Base-by-base conservation (phyloP, 2,329 filamentous ascomycete species). In the Fusarium floridanum region DNA sequence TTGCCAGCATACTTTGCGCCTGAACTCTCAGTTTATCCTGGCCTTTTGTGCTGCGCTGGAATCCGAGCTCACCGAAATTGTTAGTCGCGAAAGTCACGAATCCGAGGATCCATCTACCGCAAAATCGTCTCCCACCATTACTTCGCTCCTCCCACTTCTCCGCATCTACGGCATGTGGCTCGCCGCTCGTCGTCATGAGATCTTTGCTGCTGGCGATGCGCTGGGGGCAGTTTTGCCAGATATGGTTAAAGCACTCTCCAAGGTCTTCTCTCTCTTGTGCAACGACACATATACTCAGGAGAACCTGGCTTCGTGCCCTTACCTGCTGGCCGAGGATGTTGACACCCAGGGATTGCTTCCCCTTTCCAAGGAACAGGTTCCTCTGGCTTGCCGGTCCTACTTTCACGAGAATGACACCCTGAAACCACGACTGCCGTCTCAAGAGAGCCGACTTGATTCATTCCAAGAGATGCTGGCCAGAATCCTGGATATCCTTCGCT, bases 1-100 rank as follows among this genome's bases (percentile, higher is more conserved):
- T 11, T 89, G 87, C 74, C 87, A 90, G 68, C 95, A 92, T 77
- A 91, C 94, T 68, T 86, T 97, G 53, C 89, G 92, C 27, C 89
- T 97, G 71, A 98, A 97, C 78, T 86, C 95, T 57, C 92, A 92
- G 61, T 94, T 93, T 11, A 92, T 97, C 77, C 90, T 92, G 66
- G 89, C 90, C 1, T 86, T 98, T 36, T 88, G 95, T 55, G 91
- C 92, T 62, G 85, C 92, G 32, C 86, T 97, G 39, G 86, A 92
- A 72, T 87, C 90, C n/a, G 92, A 95, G 76, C 86, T 97, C 4
- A 88, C 91, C 65, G 87, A 91, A 80, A 72, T 79, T n/a, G 71
- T 76, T 48, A 71, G 78, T 7, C 66, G 70, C 3, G 70, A 79
- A 45, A 79, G 77, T 11, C 67, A 73, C 16, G 68, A 68, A 41